Conservation (phyloP, 106 monocot species). For the Acanthochlamys bracteata region DNA sequence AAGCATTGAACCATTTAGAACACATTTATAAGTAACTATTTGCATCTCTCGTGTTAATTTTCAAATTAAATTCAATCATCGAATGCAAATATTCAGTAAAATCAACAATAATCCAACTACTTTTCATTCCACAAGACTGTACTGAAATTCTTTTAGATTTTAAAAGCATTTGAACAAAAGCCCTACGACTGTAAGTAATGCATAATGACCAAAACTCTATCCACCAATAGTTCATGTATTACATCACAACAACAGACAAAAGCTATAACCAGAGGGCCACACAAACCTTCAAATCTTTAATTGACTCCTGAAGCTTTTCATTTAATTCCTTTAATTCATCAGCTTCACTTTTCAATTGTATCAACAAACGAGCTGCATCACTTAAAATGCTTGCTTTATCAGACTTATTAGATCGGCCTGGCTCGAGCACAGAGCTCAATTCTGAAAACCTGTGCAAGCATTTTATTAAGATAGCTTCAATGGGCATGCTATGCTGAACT, state of each 20-base stretch:
- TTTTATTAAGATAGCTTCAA: too few species aligned
- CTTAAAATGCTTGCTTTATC: slow-evolving; percentile 60
- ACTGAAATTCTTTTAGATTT: too few species aligned
- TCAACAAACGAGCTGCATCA: slow-evolving; percentile 52
- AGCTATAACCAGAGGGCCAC: not conserved
- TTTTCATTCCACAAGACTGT: too few species aligned
- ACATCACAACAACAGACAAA: too few species aligned
- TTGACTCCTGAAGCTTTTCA: slow-evolving; percentile 68
- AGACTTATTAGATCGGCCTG: slow-evolving; percentile 46
- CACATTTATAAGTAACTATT: not conserved
- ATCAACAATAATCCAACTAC: too few species aligned
- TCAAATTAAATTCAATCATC: not conserved
- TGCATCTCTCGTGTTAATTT: not conserved
- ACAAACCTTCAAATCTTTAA: slow-evolving; percentile 69
- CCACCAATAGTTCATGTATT: not conserved
- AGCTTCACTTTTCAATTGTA: slow-evolving; percentile 59
- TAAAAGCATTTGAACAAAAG: too few species aligned
- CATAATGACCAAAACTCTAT: not conserved
- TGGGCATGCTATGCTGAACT: too few species aligned
- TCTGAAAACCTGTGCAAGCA: slow-evolving; percentile 41
- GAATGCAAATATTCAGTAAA: too few species aligned
- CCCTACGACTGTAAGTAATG: not conserved
- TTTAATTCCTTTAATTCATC: slow-evolving; percentile 58
- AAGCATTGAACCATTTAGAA: not conserved
- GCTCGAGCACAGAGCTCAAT: slow-evolving; percentile 58